Evolutionary conservation across 1,139 yeast genomes (phyloP).

Genomic region (Pichia sp.): DNA sequence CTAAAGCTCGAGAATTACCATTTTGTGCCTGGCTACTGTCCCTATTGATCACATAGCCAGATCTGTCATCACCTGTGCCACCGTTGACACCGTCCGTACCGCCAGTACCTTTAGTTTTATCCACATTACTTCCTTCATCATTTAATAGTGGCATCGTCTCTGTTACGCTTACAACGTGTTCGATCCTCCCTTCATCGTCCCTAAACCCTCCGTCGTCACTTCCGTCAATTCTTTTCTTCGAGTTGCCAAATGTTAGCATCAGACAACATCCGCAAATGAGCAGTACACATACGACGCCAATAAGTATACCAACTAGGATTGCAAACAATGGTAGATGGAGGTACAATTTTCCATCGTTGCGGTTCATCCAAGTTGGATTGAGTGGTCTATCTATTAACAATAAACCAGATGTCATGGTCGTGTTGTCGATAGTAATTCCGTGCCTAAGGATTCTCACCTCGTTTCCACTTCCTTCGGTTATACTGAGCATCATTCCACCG

Average conservation of each 20-base stretch:
- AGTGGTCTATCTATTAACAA: constrained; percentile 69
- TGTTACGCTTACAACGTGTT: constrained; percentile 12
- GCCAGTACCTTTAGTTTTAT: background rate
- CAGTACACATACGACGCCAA: constrained; percentile 46
- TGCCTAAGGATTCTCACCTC: constrained; percentile 61
- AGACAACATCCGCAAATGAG: constrained; percentile 36
- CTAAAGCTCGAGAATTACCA: background rate
- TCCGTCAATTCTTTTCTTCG: background rate
- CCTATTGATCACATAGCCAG: background rate
- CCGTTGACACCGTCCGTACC: background rate
- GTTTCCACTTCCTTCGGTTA: constrained; percentile 52
- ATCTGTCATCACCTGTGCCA: background rate
- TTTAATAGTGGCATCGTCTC: constrained; percentile 21
- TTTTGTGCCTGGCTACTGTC: background rate
- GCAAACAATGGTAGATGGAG: constrained; percentile 64
- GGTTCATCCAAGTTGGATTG: constrained; percentile 58
- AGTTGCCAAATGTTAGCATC: constrained; percentile 28
- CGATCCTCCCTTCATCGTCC: constrained; percentile 1
- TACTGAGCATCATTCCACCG: constrained; percentile 37
- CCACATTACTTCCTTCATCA: constrained; percentile 1
- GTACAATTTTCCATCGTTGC: constrained; percentile 42
- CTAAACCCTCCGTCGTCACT: background rate
- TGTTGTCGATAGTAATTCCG: constrained; percentile 55
- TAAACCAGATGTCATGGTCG: constrained; percentile 46
- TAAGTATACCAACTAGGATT: constrained; percentile 57